Evolutionary conservation across 805 yeast genomes (phyloP).

Genomic region (Candida chilensis): DNA sequence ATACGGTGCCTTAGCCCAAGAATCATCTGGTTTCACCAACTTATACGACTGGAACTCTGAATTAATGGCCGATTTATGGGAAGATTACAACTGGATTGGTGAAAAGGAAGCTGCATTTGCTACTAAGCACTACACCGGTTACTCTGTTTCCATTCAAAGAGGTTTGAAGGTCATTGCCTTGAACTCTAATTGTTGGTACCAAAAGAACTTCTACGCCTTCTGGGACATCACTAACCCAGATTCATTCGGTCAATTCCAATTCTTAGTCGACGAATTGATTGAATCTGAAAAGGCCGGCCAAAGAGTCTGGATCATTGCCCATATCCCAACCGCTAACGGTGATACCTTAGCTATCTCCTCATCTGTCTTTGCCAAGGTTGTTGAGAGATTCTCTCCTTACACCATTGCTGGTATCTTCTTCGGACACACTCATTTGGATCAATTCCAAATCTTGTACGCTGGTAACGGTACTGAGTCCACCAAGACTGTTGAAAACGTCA

Average conservation of each 20-base stretch:
- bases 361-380: constrained; percentile 41
- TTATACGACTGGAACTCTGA: constrained; percentile 38
- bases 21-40: constrained; percentile 29
- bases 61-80: constrained; percentile 39
- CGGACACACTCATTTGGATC: constrained; percentile 68
- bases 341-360: constrained; percentile 62
- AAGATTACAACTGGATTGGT: constrained; percentile 37
- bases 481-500: constrained; percentile 32
- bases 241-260: constrained; percentile 53
- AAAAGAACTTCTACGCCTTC: constrained; percentile 50
- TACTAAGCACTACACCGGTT: constrained; percentile 51
- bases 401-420: constrained; percentile 62
- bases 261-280: constrained; percentile 51
- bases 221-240: constrained; percentile 46
- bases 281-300: constrained; percentile 49
- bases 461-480: constrained; percentile 30
- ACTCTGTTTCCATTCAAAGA: constrained; percentile 40
- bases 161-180: constrained; percentile 55
- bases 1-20: constrained; percentile 58
- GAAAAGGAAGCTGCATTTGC: constrained; percentile 18
- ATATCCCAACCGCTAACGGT: constrained; percentile 50
- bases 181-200: constrained; percentile 63
- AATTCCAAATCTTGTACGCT: constrained; percentile 50
- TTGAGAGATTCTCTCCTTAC: constrained; percentile 59
- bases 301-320: constrained; percentile 69